Percentiles rank a stretch among this genome's conserved stretches.
Conservation (phyloP, 257 asterid species). For the Solanum gracilifrons region DNA sequence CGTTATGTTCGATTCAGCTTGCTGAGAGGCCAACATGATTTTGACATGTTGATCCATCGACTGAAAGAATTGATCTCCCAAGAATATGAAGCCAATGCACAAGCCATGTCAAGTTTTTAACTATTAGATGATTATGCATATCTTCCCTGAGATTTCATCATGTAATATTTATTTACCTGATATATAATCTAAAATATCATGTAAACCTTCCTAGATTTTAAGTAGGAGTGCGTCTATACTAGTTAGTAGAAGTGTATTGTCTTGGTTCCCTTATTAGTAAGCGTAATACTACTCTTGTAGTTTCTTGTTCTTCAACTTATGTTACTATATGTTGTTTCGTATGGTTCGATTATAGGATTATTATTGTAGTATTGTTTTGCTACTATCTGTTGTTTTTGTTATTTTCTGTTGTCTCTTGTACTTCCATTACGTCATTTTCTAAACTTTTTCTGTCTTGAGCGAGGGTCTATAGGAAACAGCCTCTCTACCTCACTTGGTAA, state of each 20-base stretch:
- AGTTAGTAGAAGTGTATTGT: too few species aligned
- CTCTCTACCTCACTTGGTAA: not conserved
- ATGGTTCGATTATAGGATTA: not conserved
- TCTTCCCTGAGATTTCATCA: not conserved
- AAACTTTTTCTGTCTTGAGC: not conserved
- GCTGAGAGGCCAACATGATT: conserved; percentile 28
- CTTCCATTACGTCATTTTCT: not conserved
- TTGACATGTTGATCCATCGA: conserved; percentile 9
- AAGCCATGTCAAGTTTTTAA: not conserved
- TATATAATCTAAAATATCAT: not conserved
- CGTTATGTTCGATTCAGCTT: conserved; percentile 37
- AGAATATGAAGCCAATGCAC: conserved; percentile 1
- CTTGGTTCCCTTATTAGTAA: too few species aligned
- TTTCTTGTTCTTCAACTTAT: too few species aligned
- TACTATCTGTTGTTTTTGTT: not conserved
- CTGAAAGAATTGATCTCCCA: conserved; percentile 7
- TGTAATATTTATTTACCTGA: not conserved
- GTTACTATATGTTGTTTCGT: not conserved
- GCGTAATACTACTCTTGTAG: too few species aligned
- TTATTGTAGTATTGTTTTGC: not conserved
- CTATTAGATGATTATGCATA: not conserved
- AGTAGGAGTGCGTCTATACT: too few species aligned
- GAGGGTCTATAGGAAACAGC: not conserved
- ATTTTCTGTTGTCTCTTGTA: not conserved
- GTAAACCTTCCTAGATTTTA: not conserved